Percentiles rank a stretch among this genome's conserved stretches.
Evolutionary conservation across 2,329 filamentous ascomycete species (phyloP).

Genomic region (Penicillium hordei): DNA sequence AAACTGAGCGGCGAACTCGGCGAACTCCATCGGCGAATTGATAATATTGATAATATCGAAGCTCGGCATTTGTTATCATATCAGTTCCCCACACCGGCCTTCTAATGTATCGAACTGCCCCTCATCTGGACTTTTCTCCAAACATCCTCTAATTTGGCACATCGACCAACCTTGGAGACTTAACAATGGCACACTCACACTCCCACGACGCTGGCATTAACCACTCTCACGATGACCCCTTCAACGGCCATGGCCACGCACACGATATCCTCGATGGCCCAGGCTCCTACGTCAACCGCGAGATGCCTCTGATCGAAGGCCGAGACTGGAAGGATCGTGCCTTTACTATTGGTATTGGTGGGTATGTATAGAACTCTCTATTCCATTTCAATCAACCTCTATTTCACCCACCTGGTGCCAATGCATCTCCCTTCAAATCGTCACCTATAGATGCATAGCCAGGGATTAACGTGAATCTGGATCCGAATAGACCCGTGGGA

Average conservation of each 20-base stretch:
- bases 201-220: slow-evolving; percentile 38
- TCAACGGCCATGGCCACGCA: slow-evolving; percentile 77
- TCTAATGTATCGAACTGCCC: slow-evolving; percentile 12
- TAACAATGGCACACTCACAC: slow-evolving; percentile 42
- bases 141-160: neutral
- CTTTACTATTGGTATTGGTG: slow-evolving; percentile 97
- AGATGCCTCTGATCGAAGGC: slow-evolving; percentile 90
- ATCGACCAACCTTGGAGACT: neutral
- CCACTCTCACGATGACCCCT: slow-evolving; percentile 55
- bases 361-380: slow-evolving; percentile 57
- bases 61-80: slow-evolving; percentile 22
- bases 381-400: neutral
- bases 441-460: neutral
- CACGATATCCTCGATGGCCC: slow-evolving; percentile 95
- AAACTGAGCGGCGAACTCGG: slow-evolving; percentile 19
- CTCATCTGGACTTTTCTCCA: slow-evolving; percentile 12
- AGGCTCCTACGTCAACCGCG: slow-evolving; percentile 82
- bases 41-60: slow-evolving; percentile 11
- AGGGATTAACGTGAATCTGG: neutral
- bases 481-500: slow-evolving; percentile 72
- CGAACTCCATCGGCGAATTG: slow-evolving; percentile 14
- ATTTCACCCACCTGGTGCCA: neutral
- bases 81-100: slow-evolving; percentile 17
- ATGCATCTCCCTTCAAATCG: neutral
- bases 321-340: slow-evolving; percentile 84